Conservation (phyloP, 306 rosid genomes). For the Mimosa pudica region DNA sequence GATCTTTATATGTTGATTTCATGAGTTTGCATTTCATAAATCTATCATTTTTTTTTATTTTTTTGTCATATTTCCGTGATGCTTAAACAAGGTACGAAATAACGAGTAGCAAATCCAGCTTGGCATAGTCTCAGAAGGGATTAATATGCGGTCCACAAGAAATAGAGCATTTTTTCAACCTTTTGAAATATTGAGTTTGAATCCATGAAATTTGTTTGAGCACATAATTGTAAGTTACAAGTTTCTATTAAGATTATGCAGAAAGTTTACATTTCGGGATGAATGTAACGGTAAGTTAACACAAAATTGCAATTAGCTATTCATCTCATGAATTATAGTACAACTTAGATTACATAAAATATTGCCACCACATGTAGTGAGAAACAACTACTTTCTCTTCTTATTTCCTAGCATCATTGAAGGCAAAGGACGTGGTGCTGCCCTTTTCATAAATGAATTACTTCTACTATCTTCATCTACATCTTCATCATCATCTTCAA, state of each 20-base stretch:
- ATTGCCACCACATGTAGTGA: background rate
- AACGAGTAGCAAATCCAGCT: background rate
- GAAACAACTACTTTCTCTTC: constrained; percentile 45
- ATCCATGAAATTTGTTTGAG: background rate
- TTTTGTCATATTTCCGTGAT: background rate
- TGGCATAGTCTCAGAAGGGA: background rate
- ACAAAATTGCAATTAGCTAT: background rate
- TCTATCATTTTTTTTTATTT: background rate
- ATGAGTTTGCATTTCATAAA: constrained; percentile 43
- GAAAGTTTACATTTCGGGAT: too few species aligned
- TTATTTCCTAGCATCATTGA: constrained; percentile 44
- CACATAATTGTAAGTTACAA: too few species aligned
- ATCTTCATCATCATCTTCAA: constrained; percentile 35
- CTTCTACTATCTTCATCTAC: constrained; percentile 69
- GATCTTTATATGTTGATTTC: constrained; percentile 52
- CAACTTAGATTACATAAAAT: constrained; percentile 6
- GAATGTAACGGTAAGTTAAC: background rate
- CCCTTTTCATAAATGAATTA: constrained; percentile 59
- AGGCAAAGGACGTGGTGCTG: constrained; percentile 36
- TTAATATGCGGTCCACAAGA: background rate
- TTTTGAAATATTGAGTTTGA: background rate
- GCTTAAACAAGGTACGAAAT: constrained; percentile 28
- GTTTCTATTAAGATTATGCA: too few species aligned
- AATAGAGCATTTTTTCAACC: background rate
- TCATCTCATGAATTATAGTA: background rate